Evolutionary conservation across 805 yeast genomes (phyloP).

Genomic region (Metschnikowia lachancei): DNA sequence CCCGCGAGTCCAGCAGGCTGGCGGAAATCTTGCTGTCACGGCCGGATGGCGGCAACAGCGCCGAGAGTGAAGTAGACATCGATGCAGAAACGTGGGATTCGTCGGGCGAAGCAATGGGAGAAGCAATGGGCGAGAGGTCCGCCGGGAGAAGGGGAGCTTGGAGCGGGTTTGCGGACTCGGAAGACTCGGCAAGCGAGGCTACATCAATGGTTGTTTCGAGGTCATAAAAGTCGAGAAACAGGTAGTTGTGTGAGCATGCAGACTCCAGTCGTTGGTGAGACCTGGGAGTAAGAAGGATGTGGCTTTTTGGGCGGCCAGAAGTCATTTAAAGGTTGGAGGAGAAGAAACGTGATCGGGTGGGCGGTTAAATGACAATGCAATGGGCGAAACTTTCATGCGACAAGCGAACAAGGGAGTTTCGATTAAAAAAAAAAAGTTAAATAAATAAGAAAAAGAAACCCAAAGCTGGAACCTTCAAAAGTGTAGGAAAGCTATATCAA

Average conservation of each 20-base stretch:
- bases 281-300: not conserved
- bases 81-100: too few species aligned
- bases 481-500: too few species aligned
- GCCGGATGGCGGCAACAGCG: not conserved
- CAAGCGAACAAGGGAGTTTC: not conserved
- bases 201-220: constrained; percentile 41
- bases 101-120: too few species aligned
- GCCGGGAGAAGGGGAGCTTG: not conserved
- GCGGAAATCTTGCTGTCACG: not conserved
- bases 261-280: constrained; percentile 32
- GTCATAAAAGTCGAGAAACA: constrained; percentile 38
- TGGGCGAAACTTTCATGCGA: not conserved
- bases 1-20: not conserved
- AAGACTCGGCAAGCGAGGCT: constrained; percentile 1
- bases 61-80: not conserved
- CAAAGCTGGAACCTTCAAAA: too few species aligned
- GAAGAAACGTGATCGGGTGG: too few species aligned
- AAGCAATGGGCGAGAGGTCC: not conserved
- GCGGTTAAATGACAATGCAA: too few species aligned
- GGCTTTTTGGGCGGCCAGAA: not conserved
- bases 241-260: constrained; percentile 34
- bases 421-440: not conserved
- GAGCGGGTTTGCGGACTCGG: not conserved
- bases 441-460: not conserved
- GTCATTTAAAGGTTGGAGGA: not conserved